Evolutionary conservation across 148 eudicot species (phyloP).

Genomic region (Camellia sinensis): DNA sequence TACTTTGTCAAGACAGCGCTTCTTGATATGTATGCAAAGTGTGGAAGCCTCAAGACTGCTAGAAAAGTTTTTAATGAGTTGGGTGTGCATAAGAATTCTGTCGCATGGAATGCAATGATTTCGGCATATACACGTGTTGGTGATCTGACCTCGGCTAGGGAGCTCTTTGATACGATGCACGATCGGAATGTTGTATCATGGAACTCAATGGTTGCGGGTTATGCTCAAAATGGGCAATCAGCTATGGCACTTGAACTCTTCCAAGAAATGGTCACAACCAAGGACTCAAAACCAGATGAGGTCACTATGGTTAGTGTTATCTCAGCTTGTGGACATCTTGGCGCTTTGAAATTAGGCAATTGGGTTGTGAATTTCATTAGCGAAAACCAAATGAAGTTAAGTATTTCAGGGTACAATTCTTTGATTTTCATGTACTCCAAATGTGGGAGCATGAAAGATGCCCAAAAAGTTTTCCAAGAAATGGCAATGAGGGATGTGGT

Average conservation of each 20-base stretch:
- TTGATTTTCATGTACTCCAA: conserved; percentile 67
- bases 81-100: conserved; percentile 29
- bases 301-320: conserved; percentile 58
- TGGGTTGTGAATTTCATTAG: conserved; percentile 35
- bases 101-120: conserved; percentile 65
- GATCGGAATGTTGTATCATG: conserved; percentile 48
- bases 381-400: conserved; percentile 31
- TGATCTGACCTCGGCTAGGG: conserved; percentile 46
- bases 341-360: conserved; percentile 56
- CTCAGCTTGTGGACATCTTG: conserved; percentile 74
- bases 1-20: conserved; percentile 52
- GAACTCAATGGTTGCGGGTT: conserved; percentile 74
- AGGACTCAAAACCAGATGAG: conserved; percentile 45
- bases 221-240: conserved; percentile 66
- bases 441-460: conserved; percentile 63
- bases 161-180: conserved; percentile 48
- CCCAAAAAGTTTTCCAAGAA: conserved; percentile 38
- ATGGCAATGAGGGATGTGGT: conserved; percentile 54
- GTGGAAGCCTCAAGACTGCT: conserved; percentile 49
- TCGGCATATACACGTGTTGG: conserved; percentile 56
- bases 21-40: conserved; percentile 60
- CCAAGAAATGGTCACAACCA: conserved; percentile 37
- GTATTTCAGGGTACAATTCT: conserved; percentile 51
- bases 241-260: conserved; percentile 54
- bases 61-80: conserved; percentile 38